phyloP scores from a whole-genome alignment of 1,284 basidiomycete species.

The Phellinidium pouzarii region DNA sequence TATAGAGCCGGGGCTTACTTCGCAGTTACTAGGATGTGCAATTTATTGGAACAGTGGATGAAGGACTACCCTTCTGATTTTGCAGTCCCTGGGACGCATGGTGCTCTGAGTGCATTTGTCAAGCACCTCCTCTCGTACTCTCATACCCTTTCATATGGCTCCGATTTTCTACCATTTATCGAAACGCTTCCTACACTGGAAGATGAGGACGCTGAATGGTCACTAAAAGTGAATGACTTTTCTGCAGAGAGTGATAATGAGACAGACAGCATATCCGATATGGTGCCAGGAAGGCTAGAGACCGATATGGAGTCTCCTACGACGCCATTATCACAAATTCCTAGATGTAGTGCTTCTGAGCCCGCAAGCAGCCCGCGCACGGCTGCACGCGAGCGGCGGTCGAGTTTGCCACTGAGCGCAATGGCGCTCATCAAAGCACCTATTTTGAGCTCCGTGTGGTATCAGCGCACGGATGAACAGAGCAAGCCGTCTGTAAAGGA shows the following conservation, averaged over 20 bases:
- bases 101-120: slow-evolving; percentile 66
- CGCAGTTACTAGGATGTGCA: slow-evolving; percentile 51
- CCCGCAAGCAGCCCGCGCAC: slow-evolving; percentile 22
- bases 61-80: slow-evolving; percentile 68
- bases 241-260: slow-evolving; percentile 52
- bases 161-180: slow-evolving; percentile 70
- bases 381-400: slow-evolving; percentile 49
- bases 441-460: slow-evolving; percentile 6
- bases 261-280: slow-evolving; percentile 42
- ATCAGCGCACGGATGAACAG: background rate
- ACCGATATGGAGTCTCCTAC: slow-evolving; percentile 25
- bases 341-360: slow-evolving; percentile 20
- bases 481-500: slow-evolving; percentile 5
- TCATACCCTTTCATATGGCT: slow-evolving; percentile 73
- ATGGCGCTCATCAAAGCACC: slow-evolving; percentile 30
- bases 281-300: slow-evolving; percentile 41
- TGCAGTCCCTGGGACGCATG: slow-evolving; percentile 61
- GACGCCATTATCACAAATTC: slow-evolving; percentile 20
- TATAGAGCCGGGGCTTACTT: background rate
- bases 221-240: slow-evolving; percentile 52
- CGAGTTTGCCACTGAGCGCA: slow-evolving; percentile 49
- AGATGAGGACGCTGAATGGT: slow-evolving; percentile 67
- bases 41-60: slow-evolving; percentile 70
- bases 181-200: slow-evolving; percentile 52
- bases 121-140: slow-evolving; percentile 72